phyloP scores from a whole-genome alignment of 2,329 filamentous ascomycete genomes.

The Clarireedia paspali region DNA sequence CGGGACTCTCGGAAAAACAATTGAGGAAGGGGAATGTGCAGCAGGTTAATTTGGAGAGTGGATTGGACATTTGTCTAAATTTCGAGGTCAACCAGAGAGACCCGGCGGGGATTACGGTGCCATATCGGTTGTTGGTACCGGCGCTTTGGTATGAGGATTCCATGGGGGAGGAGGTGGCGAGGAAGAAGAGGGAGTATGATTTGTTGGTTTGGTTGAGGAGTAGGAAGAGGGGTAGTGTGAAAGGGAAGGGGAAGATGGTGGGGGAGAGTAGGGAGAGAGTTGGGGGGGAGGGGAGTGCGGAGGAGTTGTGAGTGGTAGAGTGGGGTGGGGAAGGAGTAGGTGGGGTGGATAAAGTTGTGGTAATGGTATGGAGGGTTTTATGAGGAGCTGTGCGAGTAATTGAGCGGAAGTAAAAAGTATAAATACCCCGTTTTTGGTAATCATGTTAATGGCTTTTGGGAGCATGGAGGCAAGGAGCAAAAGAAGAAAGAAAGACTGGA shows the following conservation, averaged over 20 bases:
- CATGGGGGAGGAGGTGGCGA: constrained; percentile 6
- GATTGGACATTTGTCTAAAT: constrained; percentile 80
- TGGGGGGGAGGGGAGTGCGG: too few species aligned
- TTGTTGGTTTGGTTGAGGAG: constrained; percentile 17
- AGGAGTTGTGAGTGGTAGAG: too few species aligned
- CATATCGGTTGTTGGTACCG: constrained; percentile 82
- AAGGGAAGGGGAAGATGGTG: neutral
- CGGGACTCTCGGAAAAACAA: constrained; percentile 57
- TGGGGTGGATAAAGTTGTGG: too few species aligned
- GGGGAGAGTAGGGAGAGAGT: neutral
- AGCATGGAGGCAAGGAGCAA: too few species aligned
- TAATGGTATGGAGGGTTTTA: too few species aligned
- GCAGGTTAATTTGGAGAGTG: constrained; percentile 70
- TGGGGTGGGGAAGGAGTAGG: too few species aligned
- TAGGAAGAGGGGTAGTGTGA: neutral
- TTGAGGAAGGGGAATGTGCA: constrained; percentile 45
- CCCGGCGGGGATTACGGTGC: constrained; percentile 77
- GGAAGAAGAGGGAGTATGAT: constrained; percentile 11
- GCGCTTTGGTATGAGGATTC: constrained; percentile 50
- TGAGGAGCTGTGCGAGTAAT: too few species aligned
- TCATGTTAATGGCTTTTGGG: too few species aligned
- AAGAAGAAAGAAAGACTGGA: too few species aligned
- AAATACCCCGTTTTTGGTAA: too few species aligned
- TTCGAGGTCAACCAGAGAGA: constrained; percentile 82
- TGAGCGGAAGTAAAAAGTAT: too few species aligned